Evolutionary conservation across 495 filamentous ascomycete genomes (phyloP).

Genomic region (Cercophora samala): DNA sequence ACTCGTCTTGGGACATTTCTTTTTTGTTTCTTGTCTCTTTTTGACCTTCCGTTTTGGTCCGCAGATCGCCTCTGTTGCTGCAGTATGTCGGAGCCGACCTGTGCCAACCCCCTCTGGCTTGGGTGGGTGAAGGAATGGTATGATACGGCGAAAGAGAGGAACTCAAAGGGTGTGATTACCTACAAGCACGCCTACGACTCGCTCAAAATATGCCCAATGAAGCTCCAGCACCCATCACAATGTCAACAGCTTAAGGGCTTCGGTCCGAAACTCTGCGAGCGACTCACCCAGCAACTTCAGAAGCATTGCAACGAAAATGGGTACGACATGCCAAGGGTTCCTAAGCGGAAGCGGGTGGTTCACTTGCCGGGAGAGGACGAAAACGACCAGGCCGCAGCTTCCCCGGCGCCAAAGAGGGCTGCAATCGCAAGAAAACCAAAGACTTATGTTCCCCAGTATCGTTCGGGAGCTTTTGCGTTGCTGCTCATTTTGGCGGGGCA

Average conservation of each 20-base stretch:
- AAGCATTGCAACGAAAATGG: constrained; percentile 66
- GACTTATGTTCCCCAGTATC: constrained; percentile 66
- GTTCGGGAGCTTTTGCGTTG: constrained; percentile 73
- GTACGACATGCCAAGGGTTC: constrained; percentile 60
- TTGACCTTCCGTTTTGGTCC: background rate
- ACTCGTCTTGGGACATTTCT: background rate
- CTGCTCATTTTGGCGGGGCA: constrained; percentile 63
- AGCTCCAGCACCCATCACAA: constrained; percentile 71
- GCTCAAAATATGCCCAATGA: constrained; percentile 72
- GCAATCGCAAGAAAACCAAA: constrained; percentile 50
- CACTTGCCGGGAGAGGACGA: constrained; percentile 19
- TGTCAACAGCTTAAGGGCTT: constrained; percentile 69
- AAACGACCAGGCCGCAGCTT: constrained; percentile 35
- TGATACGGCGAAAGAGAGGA: constrained; percentile 66
- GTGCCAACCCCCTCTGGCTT: constrained; percentile 72
- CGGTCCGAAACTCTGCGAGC: constrained; percentile 65
- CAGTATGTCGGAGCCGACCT: constrained; percentile 24
- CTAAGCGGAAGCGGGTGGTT: constrained; percentile 27
- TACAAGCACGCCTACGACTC: constrained; percentile 82
- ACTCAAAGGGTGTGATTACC: constrained; percentile 64
- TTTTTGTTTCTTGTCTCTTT: constrained; percentile 7
- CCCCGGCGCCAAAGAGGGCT: constrained; percentile 59
- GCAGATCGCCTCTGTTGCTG: background rate
- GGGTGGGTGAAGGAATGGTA: constrained; percentile 78
- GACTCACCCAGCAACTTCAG: constrained; percentile 66